Percentiles rank a stretch among this genome's conserved stretches.
These are phyloP conservation scores for Podaxis sp. DNA, from an alignment of 768 basidiomycete species.

Conservation along the genomic window DNA sequence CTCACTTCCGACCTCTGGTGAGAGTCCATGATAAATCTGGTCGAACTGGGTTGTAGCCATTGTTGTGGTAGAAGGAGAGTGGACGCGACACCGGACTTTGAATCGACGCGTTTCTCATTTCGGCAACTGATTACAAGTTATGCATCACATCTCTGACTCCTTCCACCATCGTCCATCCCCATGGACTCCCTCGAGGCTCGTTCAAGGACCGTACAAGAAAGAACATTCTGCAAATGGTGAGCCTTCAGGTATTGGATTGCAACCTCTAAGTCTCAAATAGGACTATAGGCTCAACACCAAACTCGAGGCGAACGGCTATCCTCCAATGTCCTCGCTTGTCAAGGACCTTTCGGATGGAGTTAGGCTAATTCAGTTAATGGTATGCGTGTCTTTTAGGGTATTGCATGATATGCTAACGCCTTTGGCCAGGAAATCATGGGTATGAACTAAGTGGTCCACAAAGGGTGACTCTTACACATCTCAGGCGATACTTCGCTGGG, in stretches of 20 bases:
- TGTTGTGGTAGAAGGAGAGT: slow-evolving; percentile 20
- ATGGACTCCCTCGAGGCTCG: slow-evolving; percentile 61
- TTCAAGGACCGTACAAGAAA: slow-evolving; percentile 66
- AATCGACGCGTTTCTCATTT: slow-evolving; percentile 35
- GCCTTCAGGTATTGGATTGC: slow-evolving; percentile 5
- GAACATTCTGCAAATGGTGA: slow-evolving; percentile 93
- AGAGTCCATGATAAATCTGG: slow-evolving; percentile 74
- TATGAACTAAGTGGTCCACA: slow-evolving; percentile 23
- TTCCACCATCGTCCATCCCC: slow-evolving; percentile 13
- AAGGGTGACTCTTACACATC: neutral
- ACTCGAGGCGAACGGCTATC: slow-evolving; percentile 80
- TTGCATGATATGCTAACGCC: neutral
- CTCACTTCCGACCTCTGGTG: slow-evolving; percentile 80
- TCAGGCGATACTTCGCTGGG: slow-evolving; percentile 91
- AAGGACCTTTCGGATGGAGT: slow-evolving; percentile 94
- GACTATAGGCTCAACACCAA: slow-evolving; percentile 88
- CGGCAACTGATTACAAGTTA: slow-evolving; percentile 15
- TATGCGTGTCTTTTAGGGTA: slow-evolving; percentile 29
- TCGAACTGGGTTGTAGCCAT: slow-evolving; percentile 83
- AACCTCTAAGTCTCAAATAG: slow-evolving; percentile 5
- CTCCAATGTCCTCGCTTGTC: slow-evolving; percentile 86
- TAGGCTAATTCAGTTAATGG: slow-evolving; percentile 93
- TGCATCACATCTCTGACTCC: slow-evolving; percentile 15
- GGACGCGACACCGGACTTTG: slow-evolving; percentile 47
- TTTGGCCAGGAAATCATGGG: slow-evolving; percentile 92